Evolutionary conservation across 208 protist genomes (phyloP).

Genomic region (Crithidia fasciculata): DNA sequence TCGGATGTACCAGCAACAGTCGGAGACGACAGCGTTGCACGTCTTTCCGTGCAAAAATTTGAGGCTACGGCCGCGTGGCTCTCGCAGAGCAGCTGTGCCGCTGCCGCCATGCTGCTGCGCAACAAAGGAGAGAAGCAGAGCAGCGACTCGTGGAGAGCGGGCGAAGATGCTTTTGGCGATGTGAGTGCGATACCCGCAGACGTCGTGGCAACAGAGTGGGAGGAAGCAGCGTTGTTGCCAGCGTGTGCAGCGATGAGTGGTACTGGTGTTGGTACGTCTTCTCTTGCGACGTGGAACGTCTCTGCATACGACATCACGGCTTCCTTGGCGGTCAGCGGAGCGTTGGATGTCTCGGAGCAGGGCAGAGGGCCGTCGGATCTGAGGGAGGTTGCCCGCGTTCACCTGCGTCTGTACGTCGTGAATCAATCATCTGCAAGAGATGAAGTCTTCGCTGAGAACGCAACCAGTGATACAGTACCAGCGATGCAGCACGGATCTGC

Average conservation of each 20-base stretch:
- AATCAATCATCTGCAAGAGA: too few species aligned
- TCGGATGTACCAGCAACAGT: too few species aligned
- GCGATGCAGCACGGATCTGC: neutral
- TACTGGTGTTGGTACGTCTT: too few species aligned
- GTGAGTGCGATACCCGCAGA: too few species aligned
- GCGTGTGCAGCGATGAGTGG: too few species aligned
- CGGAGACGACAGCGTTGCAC: neutral
- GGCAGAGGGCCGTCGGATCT: neutral
- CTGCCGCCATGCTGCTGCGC: too few species aligned
- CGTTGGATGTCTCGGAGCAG: conserved; percentile 19
- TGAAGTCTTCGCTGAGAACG: too few species aligned
- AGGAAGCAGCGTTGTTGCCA: too few species aligned
- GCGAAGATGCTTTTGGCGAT: neutral
- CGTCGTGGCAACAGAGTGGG: too few species aligned
- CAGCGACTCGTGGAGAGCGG: too few species aligned
- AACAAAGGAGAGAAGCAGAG: too few species aligned
- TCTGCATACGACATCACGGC: neutral
- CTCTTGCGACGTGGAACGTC: neutral
- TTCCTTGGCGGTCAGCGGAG: conserved; percentile 8
- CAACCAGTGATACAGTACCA: neutral
- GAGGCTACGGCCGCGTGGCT: neutral
- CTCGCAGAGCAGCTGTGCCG: neutral
- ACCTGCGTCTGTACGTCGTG: conserved; percentile 2
- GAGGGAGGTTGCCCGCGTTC: conserved; percentile 12
- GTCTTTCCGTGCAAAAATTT: neutral